A percentile compares a stretch with the other conserved stretches of the same genome.
Conservation (phyloP, 1,139 yeast species). For the Pichia cactophila region DNA sequence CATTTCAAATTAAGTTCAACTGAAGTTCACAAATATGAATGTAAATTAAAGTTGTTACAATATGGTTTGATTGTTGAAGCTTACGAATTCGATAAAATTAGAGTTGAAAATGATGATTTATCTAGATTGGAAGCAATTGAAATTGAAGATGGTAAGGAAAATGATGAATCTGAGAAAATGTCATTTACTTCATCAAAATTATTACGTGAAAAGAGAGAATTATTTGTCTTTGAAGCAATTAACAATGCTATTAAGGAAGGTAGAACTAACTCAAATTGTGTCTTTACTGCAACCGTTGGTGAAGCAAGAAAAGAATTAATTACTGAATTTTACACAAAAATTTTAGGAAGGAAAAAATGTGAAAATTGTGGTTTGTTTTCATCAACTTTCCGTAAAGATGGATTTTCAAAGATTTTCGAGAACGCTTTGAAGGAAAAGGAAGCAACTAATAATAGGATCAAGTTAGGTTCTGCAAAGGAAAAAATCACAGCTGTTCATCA, state of each 20-base stretch:
- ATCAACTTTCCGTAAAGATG: slow-evolving; percentile 91
- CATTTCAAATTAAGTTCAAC: slow-evolving; percentile 60
- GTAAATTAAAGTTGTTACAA: slow-evolving; percentile 77
- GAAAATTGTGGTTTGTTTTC: slow-evolving; percentile 95
- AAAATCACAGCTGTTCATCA: slow-evolving; percentile 22
- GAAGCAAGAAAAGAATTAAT: slow-evolving; percentile 80
- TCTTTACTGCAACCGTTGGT: slow-evolving; percentile 72
- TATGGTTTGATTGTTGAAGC: slow-evolving; percentile 82
- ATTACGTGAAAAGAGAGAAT: slow-evolving; percentile 49
- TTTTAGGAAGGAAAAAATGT: slow-evolving; percentile 77
- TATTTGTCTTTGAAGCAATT: slow-evolving; percentile 63
- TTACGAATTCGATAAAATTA: slow-evolving; percentile 60
- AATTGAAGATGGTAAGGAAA: slow-evolving; percentile 18
- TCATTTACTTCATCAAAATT: slow-evolving; percentile 7
- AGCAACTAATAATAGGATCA: slow-evolving; percentile 68
- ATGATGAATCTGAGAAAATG: slow-evolving; percentile 17
- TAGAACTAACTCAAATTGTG: slow-evolving; percentile 56
- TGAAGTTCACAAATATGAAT: slow-evolving; percentile 69
- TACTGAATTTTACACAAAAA: slow-evolving; percentile 65
- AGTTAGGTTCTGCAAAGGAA: slow-evolving; percentile 69
- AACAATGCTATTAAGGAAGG: slow-evolving; percentile 75
- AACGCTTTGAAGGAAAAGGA: slow-evolving; percentile 79
- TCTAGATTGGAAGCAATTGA: slow-evolving; percentile 21
- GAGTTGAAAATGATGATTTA: slow-evolving; percentile 33
- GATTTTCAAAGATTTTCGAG: slow-evolving; percentile 87